Percentiles rank a stretch among this genome's conserved stretches.
phyloP scores from a whole-genome alignment of 768 basidiomycete species.

The Termitomyces sp. region DNA sequence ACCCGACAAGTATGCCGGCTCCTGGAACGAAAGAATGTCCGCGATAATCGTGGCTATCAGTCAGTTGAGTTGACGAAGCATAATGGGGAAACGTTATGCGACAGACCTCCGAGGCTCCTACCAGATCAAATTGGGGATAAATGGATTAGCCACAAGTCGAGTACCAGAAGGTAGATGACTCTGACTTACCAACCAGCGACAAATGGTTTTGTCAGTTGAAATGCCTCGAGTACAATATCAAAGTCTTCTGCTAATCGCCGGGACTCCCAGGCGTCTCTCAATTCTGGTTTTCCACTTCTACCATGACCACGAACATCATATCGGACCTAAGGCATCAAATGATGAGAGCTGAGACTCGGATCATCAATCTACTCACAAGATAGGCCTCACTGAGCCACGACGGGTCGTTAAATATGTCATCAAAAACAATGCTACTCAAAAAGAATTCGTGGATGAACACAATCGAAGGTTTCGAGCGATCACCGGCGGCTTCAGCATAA shows the following conservation, averaged over 20 bases:
- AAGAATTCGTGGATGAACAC: constrained; percentile 34
- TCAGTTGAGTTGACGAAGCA: neutral
- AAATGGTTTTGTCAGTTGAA: constrained; percentile 21
- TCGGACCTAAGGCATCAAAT: constrained; percentile 18
- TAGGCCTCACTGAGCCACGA: constrained; percentile 20
- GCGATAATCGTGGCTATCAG: constrained; percentile 18
- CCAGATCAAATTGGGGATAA: neutral
- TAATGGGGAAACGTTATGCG: neutral
- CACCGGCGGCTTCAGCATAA: constrained; percentile 31
- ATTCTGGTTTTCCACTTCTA: constrained; percentile 21
- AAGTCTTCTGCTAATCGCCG: constrained; percentile 25
- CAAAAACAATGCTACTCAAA: constrained; percentile 25
- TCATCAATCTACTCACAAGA: constrained; percentile 16
- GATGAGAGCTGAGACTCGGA: neutral
- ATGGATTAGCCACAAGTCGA: neutral
- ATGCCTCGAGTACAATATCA: constrained; percentile 23
- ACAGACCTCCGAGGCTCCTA: constrained; percentile 23
- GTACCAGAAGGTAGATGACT: neutral
- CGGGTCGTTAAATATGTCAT: constrained; percentile 28
- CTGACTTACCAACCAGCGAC: constrained; percentile 24
- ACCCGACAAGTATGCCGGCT: constrained; percentile 20
- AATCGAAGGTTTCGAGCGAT: constrained; percentile 28
- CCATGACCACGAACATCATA: constrained; percentile 31
- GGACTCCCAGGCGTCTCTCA: constrained; percentile 21
- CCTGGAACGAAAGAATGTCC: constrained; percentile 20